A percentile compares a stretch with the other conserved stretches of the same genome.
These are phyloP conservation scores for Tetrapyrgos nigripes DNA, from an alignment of 1,284 basidiomycete genomes.

Conservation along the genomic window DNA sequence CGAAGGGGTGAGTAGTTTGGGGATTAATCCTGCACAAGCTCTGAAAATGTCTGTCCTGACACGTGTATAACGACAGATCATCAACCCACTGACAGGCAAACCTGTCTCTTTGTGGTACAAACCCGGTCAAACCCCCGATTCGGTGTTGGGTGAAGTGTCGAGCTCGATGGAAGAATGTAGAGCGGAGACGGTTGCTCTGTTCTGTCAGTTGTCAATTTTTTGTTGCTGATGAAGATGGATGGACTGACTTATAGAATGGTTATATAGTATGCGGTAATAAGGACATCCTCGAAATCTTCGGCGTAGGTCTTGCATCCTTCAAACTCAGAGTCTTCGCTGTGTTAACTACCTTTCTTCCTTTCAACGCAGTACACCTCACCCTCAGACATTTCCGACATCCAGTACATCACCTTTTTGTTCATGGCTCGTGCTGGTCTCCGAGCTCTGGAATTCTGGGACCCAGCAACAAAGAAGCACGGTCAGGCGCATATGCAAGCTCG, in stretches of 20 bases:
- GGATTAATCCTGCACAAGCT: not conserved
- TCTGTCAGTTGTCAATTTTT: slow-evolving; percentile 53
- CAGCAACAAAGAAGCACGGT: slow-evolving; percentile 79
- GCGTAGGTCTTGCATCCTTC: slow-evolving; percentile 46
- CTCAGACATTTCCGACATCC: slow-evolving; percentile 77
- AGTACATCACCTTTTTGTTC: slow-evolving; percentile 81
- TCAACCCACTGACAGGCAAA: slow-evolving; percentile 86
- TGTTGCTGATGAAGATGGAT: not conserved
- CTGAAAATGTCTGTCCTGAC: not conserved
- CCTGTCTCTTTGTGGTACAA: slow-evolving; percentile 87
- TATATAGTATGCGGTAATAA: slow-evolving; percentile 70
- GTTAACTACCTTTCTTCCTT: slow-evolving; percentile 2
- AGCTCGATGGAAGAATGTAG: slow-evolving; percentile 90
- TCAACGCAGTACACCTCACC: slow-evolving; percentile 64
- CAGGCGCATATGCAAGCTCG: slow-evolving; percentile 94
- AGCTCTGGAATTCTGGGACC: slow-evolving; percentile 85
- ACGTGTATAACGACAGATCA: slow-evolving; percentile 50
- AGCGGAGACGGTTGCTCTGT: slow-evolving; percentile 83
- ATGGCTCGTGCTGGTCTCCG: slow-evolving; percentile 86
- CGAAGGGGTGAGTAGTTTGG: slow-evolving; percentile 49
- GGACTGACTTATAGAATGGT: slow-evolving; percentile 3
- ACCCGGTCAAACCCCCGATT: slow-evolving; percentile 79
- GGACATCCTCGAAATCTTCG: slow-evolving; percentile 80
- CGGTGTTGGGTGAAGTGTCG: slow-evolving; percentile 83
- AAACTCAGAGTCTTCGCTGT: not conserved